These are phyloP conservation scores for Calonectria pauciramosa DNA, from an alignment of 2,329 filamentous ascomycete species.

Conservation along the genomic window DNA sequence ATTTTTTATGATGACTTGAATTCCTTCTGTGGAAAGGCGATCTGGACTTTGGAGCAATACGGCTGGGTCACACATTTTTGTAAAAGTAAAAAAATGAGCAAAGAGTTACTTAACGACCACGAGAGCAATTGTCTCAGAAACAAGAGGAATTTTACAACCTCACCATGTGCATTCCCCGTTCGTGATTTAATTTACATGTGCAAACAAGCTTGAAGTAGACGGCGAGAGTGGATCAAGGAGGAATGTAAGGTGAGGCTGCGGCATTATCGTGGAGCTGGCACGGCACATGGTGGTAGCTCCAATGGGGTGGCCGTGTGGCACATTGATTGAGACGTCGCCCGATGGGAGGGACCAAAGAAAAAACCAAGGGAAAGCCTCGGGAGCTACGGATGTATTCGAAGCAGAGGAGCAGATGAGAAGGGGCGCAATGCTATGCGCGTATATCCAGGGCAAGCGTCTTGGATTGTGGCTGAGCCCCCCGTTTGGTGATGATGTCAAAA, in stretches of 20 bases:
- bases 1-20: constrained; percentile 23
- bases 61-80: constrained; percentile 21
- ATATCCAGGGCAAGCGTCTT: neutral
- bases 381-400: neutral
- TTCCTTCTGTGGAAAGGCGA: constrained; percentile 25
- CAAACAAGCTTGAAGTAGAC: neutral
- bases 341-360: neutral
- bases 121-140: constrained; percentile 23
- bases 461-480: constrained; percentile 3
- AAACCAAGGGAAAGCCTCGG: neutral
- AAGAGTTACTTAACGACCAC: constrained; percentile 12
- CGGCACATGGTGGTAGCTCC: neutral
- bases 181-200: constrained; percentile 1
- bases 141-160: constrained; percentile 11
- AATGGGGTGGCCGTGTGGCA: neutral
- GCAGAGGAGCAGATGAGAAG: constrained; percentile 16
- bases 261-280: constrained; percentile 8
- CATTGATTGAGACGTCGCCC: constrained; percentile 7
- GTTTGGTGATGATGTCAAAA: neutral
- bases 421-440: constrained; percentile 10
- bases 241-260: neutral
- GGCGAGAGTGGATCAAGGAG: neutral
- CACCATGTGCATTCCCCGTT: neutral
- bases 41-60: constrained; percentile 24
- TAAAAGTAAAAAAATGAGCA: constrained; percentile 14